Evolutionary conservation across 2,329 filamentous ascomycete genomes (phyloP).

Genomic region (Colletotrichum brevisporum): DNA sequence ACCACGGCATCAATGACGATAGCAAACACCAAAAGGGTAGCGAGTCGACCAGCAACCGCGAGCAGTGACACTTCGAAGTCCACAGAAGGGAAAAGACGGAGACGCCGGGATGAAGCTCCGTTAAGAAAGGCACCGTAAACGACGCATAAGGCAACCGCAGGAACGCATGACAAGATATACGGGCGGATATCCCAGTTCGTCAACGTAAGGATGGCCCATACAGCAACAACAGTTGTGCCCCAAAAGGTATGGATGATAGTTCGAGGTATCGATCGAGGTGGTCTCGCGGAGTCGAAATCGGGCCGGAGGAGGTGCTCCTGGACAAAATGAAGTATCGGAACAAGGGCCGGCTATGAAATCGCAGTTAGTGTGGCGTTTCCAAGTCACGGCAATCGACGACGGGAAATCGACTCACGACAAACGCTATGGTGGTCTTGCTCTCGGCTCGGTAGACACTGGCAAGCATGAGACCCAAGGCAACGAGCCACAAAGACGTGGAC

Average conservation of each 20-base stretch:
- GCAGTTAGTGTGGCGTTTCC: not conserved
- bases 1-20: not conserved
- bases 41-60: not conserved
- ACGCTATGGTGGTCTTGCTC: not conserved
- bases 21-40: not conserved
- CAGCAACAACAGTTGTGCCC: not conserved
- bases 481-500: not conserved
- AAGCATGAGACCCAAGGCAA: not conserved
- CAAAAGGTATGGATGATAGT: not conserved
- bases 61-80: not conserved
- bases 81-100: not conserved
- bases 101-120: not conserved
- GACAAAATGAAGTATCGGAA: not conserved
- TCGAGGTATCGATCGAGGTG: not conserved
- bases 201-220: not conserved
- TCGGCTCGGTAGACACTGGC: not conserved
- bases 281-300: not conserved
- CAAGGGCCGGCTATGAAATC: not conserved
- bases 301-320: not conserved
- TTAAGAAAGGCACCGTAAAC: not conserved
- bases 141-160: not conserved
- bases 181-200: constrained; percentile 6
- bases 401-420: not conserved
- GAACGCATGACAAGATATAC: not conserved
- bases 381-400: not conserved